Base-by-base conservation (phyloP, 805 yeast genomes). In the Tetrapisispora arboricola region DNA sequence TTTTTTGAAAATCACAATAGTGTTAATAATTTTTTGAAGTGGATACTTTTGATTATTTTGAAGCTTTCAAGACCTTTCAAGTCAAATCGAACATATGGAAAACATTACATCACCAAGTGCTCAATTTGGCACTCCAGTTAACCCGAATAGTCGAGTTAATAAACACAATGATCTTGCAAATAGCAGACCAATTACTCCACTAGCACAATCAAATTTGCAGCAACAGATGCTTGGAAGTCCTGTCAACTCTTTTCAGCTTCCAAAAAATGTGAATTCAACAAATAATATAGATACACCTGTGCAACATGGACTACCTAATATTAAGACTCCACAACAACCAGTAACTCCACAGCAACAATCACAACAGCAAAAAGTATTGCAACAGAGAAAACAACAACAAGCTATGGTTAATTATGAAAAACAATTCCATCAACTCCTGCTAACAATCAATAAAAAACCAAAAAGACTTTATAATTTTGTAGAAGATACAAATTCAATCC, bases 401-500 rank as follows among this genome's bases (percentile, higher is more conserved):
- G 68, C 70, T 30, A 46, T 64, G 48, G 57, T 66, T 20, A 64
- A 65, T 54, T 61, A 61, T 25, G 73, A 70, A 43, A 65, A 62
- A 32, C 57, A 68, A 35, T 63, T 71, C 24, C 64, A 62, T 44
- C 66, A 61, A 39, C 39, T 62, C 38, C 44, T 58, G 33, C 55
- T 51, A 47, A 54, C 61, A 15, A 42, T 61, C 26, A 57, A 61
- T 44, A 59, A 57, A 43, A 65, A 63, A 40, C 73, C 72, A 11
- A 68, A 67, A 49, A 66, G 71, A 33, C 65, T 61, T 21, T 71
- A 72, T 53, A 72, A 75, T 36, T 82, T 80, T 53, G 77, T 81
- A 10, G 85, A 83, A 51, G 77, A 87, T 9, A 65, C 82, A 17
- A 82, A 76, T 43, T 84, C 80, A 38, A 70, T 92, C 8, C 61